Base-by-base conservation (phyloP, 495 filamentous ascomycete species). In the Lepraria neglecta region DNA sequence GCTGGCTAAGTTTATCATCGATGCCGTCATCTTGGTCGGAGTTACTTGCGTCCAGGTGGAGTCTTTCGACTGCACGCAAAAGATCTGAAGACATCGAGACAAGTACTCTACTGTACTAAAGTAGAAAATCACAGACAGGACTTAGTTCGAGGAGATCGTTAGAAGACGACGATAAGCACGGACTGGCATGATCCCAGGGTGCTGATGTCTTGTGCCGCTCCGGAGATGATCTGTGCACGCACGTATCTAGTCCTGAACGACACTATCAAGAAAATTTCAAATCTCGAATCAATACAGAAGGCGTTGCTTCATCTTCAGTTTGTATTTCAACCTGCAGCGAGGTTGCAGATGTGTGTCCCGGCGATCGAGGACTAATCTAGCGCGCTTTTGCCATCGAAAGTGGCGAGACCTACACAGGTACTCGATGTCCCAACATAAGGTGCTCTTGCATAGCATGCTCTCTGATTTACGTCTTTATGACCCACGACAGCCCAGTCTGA, bases 1-100 rank as follows among this genome's bases (percentile, higher is more conserved):
- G 64, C 63, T 77, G 67, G 35, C 73, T 64, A 24, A 88, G 76
- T 56, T 85, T 74, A 44, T 78, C 73, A 66, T 90, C 87, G 54
- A 89, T 84, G 67, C 67, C 71, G 46, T 65, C 62, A 60, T 73
- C 65, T 52, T 60, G 56, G 50, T 58, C 56, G 35, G 45, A n/a
- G 9, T 64, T 40, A 48, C 52, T 33, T n/a, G 42, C 30, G 27
- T 56, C 33, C 14, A 65, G 46, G 45, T 57, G 60, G 11, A 65
- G 56, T 19, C 60, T 35, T 12, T 66, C 62, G 50, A 75, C 65
- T 28, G 72, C 60, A 40, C 48, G 52, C 14, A 69, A 45, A n/a
- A 75, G 68, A 50, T 60, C 58, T 24, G 68, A 63, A 31, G 64
- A 55, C 70, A 72, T 73, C 6, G 44, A n/a, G n/a, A 17, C 10